These are phyloP conservation scores for Datisca glomerata DNA, from an alignment of 306 rosid species.

Conservation along the genomic window DNA sequence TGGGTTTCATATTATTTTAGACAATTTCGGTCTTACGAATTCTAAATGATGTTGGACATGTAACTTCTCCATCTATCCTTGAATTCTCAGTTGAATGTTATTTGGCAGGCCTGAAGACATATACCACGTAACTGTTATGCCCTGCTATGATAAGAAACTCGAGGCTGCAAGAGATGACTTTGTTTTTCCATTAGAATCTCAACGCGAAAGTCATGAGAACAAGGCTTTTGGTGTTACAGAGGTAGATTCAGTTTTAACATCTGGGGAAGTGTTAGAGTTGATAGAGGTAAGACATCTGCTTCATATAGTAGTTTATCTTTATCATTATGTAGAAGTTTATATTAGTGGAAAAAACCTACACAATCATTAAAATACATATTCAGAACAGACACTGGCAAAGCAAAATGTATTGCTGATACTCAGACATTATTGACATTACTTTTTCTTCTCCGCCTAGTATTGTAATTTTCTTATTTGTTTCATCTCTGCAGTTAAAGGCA, in stretches of 20 bases:
- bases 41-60: neutral
- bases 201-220: slow-evolving; percentile 21
- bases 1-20: too few species aligned
- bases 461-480: neutral
- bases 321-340: neutral
- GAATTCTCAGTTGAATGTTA: neutral
- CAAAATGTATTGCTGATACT: too few species aligned
- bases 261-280: slow-evolving; percentile 86
- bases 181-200: slow-evolving; percentile 39
- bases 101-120: slow-evolving; percentile 66
- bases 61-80: neutral
- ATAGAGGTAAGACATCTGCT: slow-evolving; percentile 52
- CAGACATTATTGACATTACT: too few species aligned
- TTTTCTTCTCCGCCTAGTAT: slow-evolving; percentile 3
- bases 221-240: slow-evolving; percentile 35
- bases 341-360: too few species aligned
- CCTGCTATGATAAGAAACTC: slow-evolving; percentile 94
- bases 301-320: slow-evolving; percentile 3
- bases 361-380: too few species aligned
- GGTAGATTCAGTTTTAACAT: slow-evolving; percentile 92
- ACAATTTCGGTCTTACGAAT: neutral
- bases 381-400: too few species aligned
- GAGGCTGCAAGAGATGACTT: slow-evolving; percentile 96
- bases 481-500: slow-evolving; percentile 51
- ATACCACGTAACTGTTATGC: slow-evolving; percentile 94